These are phyloP conservation scores for Metarhizium sp. DNA, from an alignment of 2,329 filamentous ascomycete species.

Conservation along the genomic window DNA sequence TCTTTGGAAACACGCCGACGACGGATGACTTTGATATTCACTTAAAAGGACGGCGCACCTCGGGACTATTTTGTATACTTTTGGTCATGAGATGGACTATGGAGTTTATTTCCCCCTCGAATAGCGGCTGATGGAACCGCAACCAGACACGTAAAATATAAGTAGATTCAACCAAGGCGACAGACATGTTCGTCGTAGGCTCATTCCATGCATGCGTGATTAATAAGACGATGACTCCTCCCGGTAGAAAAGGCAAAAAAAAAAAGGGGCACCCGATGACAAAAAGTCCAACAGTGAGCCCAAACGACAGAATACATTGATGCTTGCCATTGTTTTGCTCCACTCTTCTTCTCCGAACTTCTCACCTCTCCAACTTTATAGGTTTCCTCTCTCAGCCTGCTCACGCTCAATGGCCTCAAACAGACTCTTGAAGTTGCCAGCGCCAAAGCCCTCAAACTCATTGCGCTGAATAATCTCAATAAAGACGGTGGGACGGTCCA, in stretches of 20 bases:
- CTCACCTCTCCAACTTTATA: conserved; percentile 35
- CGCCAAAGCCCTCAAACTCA: conserved; percentile 85
- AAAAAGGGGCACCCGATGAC: not conserved
- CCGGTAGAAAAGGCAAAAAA: not conserved
- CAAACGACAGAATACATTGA: no score
- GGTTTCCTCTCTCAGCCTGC: conserved; percentile 76
- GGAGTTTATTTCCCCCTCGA: no score
- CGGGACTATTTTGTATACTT: no score
- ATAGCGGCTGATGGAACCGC: no score
- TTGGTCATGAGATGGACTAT: no score
- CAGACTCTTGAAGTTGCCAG: conserved; percentile 89
- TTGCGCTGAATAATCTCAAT: conserved; percentile 93
- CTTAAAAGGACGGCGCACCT: no score
- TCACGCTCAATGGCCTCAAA: conserved; percentile 95
- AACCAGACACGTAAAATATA: no score
- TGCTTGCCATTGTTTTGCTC: no score
- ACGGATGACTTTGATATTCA: no score
- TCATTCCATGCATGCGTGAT: conserved; percentile 1
- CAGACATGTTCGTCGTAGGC: not conserved
- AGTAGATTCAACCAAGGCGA: not conserved
- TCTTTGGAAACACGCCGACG: no score
- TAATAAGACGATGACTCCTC: conserved; percentile 9
- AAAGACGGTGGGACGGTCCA: conserved; percentile 93
- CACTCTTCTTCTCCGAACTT: not conserved
- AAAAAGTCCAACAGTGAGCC: no score